Percentiles rank a stretch among this genome's conserved stretches.
Conservation (phyloP, 2,329 filamentous ascomycete species). For the Diaporthe australafricana region DNA sequence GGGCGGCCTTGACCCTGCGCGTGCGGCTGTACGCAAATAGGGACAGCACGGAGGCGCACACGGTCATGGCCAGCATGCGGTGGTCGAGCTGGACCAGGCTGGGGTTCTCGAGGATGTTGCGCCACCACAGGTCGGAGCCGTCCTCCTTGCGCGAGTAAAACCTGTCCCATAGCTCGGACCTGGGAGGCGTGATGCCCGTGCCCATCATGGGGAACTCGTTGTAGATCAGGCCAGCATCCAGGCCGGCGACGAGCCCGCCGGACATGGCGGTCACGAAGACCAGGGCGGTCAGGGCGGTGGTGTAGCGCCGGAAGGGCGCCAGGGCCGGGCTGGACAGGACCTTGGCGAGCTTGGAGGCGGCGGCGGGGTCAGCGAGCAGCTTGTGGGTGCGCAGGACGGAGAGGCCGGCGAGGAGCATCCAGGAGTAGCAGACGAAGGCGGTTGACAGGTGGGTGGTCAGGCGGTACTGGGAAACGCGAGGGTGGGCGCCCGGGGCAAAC, state of each 20-base stretch:
- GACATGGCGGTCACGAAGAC: constrained; percentile 94
- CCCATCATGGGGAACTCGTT: constrained; percentile 99
- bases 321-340: constrained; percentile 76
- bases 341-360: constrained; percentile 69
- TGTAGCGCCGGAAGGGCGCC: constrained; percentile 77
- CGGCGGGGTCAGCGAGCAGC: constrained; percentile 75
- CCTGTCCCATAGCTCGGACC: constrained; percentile 82
- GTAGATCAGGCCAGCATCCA: constrained; percentile 97
- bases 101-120: constrained; percentile 97
- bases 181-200: constrained; percentile 81
- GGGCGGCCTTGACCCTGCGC: constrained; percentile 64
- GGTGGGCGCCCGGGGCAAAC: constrained; percentile 90
- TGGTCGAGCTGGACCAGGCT: constrained; percentile 96
- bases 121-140: constrained; percentile 89
- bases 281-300: constrained; percentile 77
- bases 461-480: constrained; percentile 93
- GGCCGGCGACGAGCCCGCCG: constrained; percentile 90
- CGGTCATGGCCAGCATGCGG: constrained; percentile 89
- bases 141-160: constrained; percentile 88
- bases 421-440: constrained; percentile 91
- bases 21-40: constrained; percentile 85
- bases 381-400: constrained; percentile 82
- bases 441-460: constrained; percentile 89
- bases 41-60: constrained; percentile 82
- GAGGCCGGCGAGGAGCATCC: constrained; percentile 93